Base-by-base conservation (phyloP, 2,329 filamentous ascomycete genomes). In the Claviceps africana region DNA sequence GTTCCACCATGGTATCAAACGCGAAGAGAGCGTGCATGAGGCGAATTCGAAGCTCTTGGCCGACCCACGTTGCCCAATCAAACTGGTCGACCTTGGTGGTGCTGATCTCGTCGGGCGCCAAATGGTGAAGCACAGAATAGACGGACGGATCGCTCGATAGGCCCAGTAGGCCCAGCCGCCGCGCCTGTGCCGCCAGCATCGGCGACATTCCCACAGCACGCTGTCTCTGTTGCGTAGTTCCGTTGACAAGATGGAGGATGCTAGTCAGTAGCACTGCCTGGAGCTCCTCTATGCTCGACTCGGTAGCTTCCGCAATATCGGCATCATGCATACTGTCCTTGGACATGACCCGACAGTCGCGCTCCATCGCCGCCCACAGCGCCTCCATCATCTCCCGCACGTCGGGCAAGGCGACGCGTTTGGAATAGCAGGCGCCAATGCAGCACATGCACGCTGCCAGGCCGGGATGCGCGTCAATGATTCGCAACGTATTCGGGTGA, bases 361-460 rank as follows among this genome's bases (percentile, higher is more conserved):
- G 73, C 58, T 82, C 71, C 43, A 86, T 72, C 10, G 78, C 77
- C 22, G 72, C 63, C 56, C 78, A 78, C 35, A 83, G 71, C 50
- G 79, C 72, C 54, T 84, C 78, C 74, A 85, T 85, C 65, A 87
- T 73, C 62, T 81, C 78, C 56, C 84, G 80, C 56, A 85, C 81
- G 57, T 85, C 74, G 55, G 73, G 69, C 45, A 81, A 67, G 30
- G 72, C 70, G 55, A 85, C 69, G 55, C 74, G 74, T 51, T 84
- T 75, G 50, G 85, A 86, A 66, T 88, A 89, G 53, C 86, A 85
- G 42, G 85, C 84, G 39, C 85, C 85, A 59, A 86, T 74, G 63
- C 82, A 86, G 60, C 85, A 81, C 73, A 89, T 85, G 55, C 76
- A 75, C 54, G 85, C 74, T 48, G 86, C 70, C 55, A 88, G 73